A percentile compares a stretch with the other conserved stretches of the same genome.
Conservation (phyloP, 2,329 filamentous ascomycete genomes). For the Westerdykella ornata region DNA sequence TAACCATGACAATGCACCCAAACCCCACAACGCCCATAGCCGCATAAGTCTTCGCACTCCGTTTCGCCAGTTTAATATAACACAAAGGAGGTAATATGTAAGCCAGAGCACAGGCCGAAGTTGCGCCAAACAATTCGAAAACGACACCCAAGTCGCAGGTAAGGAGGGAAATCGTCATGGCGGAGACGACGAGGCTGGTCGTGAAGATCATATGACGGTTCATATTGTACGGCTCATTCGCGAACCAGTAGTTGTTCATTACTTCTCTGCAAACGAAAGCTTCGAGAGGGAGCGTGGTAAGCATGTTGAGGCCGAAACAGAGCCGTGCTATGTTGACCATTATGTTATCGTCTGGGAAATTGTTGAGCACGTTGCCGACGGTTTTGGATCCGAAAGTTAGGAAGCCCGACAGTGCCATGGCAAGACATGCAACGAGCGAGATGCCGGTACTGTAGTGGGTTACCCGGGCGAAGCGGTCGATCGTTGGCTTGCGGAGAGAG, state of each 20-base stretch:
- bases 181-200: slow-evolving; percentile 68
- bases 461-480: slow-evolving; percentile 87
- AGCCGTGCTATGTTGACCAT: slow-evolving; percentile 93
- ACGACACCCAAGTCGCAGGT: slow-evolving; percentile 92
- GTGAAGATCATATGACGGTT: slow-evolving; percentile 82
- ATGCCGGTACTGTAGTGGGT: slow-evolving; percentile 90
- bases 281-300: slow-evolving; percentile 91
- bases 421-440: slow-evolving; percentile 84
- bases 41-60: slow-evolving; percentile 67
- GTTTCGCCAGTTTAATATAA: slow-evolving; percentile 83
- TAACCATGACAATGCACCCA: slow-evolving; percentile 71
- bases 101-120: slow-evolving; percentile 85
- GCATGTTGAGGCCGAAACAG: slow-evolving; percentile 97
- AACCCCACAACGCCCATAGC: slow-evolving; percentile 68
- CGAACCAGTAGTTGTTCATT: slow-evolving; percentile 79
- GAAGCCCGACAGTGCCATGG: slow-evolving; percentile 84
- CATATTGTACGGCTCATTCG: slow-evolving; percentile 68
- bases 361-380: slow-evolving; percentile 93
- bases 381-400: slow-evolving; percentile 89
- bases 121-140: slow-evolving; percentile 93
- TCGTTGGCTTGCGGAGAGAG: slow-evolving; percentile 84
- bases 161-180: slow-evolving; percentile 69
- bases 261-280: slow-evolving; percentile 97
- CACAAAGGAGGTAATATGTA: slow-evolving; percentile 94
- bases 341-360: slow-evolving; percentile 83